These are phyloP conservation scores for Penicillium dipodomyicola DNA, from an alignment of 495 filamentous ascomycete species.

Conservation along the genomic window DNA sequence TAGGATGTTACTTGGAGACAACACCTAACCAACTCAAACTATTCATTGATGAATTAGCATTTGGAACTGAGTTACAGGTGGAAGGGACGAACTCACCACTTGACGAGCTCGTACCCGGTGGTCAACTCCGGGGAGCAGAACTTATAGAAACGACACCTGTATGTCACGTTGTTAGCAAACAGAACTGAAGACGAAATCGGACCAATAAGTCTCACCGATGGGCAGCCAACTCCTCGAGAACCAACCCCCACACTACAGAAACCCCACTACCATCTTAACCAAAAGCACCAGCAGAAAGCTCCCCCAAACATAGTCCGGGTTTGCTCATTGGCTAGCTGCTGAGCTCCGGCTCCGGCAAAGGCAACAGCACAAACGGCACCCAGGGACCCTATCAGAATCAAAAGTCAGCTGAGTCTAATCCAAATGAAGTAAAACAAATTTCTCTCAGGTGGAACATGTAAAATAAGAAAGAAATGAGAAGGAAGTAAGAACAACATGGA, in stretches of 20 bases:
- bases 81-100: not conserved
- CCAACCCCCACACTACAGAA: not conserved
- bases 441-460: not conserved
- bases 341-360: conserved; percentile 1
- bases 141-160: not conserved
- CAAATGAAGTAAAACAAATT: not conserved
- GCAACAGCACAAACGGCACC: not conserved
- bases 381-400: conserved; percentile 2
- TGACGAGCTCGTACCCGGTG: conserved; percentile 1
- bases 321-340: not conserved
- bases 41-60: not conserved
- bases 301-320: not conserved
- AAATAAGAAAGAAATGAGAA: not conserved
- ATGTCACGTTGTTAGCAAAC: not conserved
- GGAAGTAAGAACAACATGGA: not conserved
- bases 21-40: not conserved
- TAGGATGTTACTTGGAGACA: too few relatives aligned
- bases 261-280: not conserved
- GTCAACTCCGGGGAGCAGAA: not conserved
- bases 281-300: not conserved
- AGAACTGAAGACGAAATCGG: not conserved
- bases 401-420: not conserved
- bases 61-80: not conserved
- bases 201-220: not conserved
- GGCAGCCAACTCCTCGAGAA: not conserved